Percentiles rank a stretch among this genome's conserved stretches.
phyloP scores from a whole-genome alignment of 805 yeast genomes.

The Ogataea methylovora region DNA sequence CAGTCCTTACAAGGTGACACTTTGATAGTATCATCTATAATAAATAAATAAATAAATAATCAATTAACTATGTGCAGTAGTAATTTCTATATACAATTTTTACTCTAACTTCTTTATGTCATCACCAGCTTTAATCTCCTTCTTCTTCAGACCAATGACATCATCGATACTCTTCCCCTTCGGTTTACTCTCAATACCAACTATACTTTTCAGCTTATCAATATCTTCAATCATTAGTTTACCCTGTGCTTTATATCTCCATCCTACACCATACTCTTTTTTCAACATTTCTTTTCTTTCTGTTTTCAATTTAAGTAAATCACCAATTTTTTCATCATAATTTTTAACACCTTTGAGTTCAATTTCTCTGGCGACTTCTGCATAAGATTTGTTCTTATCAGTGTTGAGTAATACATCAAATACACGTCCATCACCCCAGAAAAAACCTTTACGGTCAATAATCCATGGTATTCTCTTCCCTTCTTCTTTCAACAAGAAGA shows the following conservation, averaged over 20 bases:
- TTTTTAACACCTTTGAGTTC: too few species aligned
- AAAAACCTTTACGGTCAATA: conserved; percentile 80
- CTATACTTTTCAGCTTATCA: conserved; percentile 17
- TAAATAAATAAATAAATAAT: too few species aligned
- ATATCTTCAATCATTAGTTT: conserved; percentile 37
- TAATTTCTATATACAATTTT: too few species aligned
- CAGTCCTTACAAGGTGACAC: too few species aligned
- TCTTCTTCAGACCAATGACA: neutral
- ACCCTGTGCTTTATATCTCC: conserved; percentile 45
- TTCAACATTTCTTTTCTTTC: conserved; percentile 43
- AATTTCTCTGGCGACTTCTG: conserved; percentile 42
- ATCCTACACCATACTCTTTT: conserved; percentile 51
- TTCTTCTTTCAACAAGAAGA: conserved; percentile 61
- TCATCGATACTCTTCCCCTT: neutral
- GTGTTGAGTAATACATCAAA: conserved; percentile 78
- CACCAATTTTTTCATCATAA: conserved; percentile 50
- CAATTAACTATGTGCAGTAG: too few species aligned
- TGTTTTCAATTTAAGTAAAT: conserved; percentile 38
- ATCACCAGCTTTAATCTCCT: too few species aligned
- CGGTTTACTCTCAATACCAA: neutral
- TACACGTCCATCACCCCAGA: conserved; percentile 89
- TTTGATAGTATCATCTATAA: too few species aligned
- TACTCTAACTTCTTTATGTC: too few species aligned
- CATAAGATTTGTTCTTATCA: conserved; percentile 66
- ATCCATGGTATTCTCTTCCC: conserved; percentile 57